Percentiles rank a stretch among this genome's conserved stretches.
Conservation (phyloP, 2,329 filamentous ascomycete species). For the Colletotrichum sp. region DNA sequence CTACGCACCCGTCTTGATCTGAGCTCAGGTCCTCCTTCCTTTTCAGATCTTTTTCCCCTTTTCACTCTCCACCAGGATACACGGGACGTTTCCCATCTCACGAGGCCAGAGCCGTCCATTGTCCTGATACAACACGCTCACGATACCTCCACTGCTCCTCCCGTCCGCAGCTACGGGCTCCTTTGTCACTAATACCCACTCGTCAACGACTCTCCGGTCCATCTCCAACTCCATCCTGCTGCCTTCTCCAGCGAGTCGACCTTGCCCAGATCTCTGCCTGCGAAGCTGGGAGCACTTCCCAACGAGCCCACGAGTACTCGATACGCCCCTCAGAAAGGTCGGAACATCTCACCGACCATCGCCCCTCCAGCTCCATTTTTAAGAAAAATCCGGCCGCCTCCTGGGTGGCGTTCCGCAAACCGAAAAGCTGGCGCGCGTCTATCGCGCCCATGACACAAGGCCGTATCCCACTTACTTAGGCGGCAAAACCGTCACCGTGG, state of each 20-base stretch:
- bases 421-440: constrained; percentile 22
- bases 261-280: not conserved
- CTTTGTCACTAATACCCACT: not conserved
- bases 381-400: constrained; percentile 1
- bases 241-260: not conserved
- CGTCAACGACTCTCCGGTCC: not conserved
- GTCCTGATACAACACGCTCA: not conserved
- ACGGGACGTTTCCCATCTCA: constrained; percentile 4
- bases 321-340: not conserved
- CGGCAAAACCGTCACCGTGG: constrained; percentile 75
- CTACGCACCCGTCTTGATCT: constrained; percentile 45
- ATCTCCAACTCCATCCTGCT: not conserved
- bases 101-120: not conserved
- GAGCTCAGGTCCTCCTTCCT: constrained; percentile 25
- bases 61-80: constrained; percentile 23
- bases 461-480: constrained; percentile 31
- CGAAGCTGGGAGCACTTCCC: not conserved
- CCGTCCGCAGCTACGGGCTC: not conserved
- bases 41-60: constrained; percentile 37
- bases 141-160: not conserved
- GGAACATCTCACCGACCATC: constrained; percentile 7
- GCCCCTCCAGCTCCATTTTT: not conserved
- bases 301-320: constrained; percentile 1
- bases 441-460: constrained; percentile 34
- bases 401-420: constrained; percentile 10